These are phyloP conservation scores for Penicillium taxi DNA, from an alignment of 495 filamentous ascomycete species.

Conservation along the genomic window DNA sequence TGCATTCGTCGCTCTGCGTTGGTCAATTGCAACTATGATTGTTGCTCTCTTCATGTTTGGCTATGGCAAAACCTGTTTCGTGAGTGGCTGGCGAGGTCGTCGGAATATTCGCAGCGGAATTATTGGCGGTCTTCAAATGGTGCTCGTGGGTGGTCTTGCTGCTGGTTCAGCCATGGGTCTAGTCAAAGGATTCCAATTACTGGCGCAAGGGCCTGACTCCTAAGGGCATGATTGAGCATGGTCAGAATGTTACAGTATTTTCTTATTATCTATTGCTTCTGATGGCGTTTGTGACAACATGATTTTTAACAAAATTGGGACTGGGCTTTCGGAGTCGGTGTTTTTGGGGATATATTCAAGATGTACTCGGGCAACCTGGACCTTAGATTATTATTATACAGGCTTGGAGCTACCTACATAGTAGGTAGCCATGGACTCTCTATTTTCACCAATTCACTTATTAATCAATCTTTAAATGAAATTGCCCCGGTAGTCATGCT, in stretches of 20 bases:
- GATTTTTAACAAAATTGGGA: not conserved
- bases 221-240: conserved; percentile 7
- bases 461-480: no score
- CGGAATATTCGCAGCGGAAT: conserved; percentile 35
- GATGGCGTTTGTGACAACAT: conserved; percentile 8
- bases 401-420: no score
- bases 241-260: not conserved
- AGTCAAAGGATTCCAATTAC: conserved; percentile 47
- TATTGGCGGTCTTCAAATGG: conserved; percentile 54
- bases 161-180: conserved; percentile 58
- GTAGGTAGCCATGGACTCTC: no score
- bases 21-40: conserved; percentile 63
- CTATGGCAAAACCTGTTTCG: conserved; percentile 58
- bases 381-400: no score
- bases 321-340: conserved; percentile 4
- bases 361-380: no score
- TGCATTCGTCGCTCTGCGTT: conserved; percentile 54
- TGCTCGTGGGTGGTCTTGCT: conserved; percentile 56
- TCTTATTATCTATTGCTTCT: not conserved
- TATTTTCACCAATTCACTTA: no score
- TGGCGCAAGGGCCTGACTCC: conserved; percentile 19
- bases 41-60: conserved; percentile 67
- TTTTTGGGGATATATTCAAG: no score
- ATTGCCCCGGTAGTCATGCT: no score
- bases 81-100: conserved; percentile 29